phyloP scores from a whole-genome alignment of 108 stramenopile genomes.

The Cyclotella baltica region DNA sequence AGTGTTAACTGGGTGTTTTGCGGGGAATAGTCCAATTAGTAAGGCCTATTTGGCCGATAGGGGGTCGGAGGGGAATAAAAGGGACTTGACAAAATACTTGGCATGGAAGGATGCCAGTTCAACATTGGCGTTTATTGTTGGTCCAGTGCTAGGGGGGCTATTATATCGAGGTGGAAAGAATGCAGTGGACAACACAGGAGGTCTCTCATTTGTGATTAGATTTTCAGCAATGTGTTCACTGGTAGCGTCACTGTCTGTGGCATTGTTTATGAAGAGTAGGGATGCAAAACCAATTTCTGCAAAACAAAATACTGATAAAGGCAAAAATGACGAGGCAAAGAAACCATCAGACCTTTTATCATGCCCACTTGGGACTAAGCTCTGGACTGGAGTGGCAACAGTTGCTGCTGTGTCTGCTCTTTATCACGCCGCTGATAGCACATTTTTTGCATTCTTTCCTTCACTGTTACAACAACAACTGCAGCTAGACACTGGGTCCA shows the following conservation, averaged over 20 bases:
- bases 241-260: conserved; percentile 56
- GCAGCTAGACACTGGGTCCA: conserved; percentile 55
- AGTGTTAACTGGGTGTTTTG: conserved; percentile 75
- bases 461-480: conserved; percentile 61
- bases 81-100: conserved; percentile 56
- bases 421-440: conserved; percentile 77
- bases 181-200: conserved; percentile 35
- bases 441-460: conserved; percentile 84
- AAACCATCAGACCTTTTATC: conserved; percentile 50
- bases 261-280: conserved; percentile 46
- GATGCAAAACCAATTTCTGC: neutral
- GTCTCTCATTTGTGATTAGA: conserved; percentile 67
- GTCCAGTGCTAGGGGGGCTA: conserved; percentile 74
- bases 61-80: conserved; percentile 47
- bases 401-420: conserved; percentile 71
- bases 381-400: conserved; percentile 82
- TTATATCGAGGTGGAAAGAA: conserved; percentile 45
- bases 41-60: conserved; percentile 85
- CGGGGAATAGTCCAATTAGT: conserved; percentile 72
- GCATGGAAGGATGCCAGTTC: conserved; percentile 79
- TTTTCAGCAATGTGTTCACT: conserved; percentile 70
- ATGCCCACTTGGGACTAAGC: conserved; percentile 70
- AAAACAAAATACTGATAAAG: neutral
- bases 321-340: conserved; percentile 3
- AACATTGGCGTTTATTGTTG: conserved; percentile 79